Base-by-base conservation (phyloP, 2,329 filamentous ascomycete genomes). In the Colletotrichum sp. region DNA sequence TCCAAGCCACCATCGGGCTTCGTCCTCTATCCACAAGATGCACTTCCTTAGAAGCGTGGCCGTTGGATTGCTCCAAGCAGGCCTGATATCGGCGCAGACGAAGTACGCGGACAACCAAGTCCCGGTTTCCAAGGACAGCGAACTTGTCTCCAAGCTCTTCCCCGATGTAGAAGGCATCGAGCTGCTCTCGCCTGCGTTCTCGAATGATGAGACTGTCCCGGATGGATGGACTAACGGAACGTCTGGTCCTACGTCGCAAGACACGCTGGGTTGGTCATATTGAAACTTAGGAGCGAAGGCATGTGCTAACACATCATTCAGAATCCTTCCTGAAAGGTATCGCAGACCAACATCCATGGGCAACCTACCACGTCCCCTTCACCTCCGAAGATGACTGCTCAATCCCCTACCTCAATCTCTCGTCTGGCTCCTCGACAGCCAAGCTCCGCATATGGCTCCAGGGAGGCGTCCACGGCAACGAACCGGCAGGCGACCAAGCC, bases 381-480 rank as follows among this genome's bases (percentile, higher is more conserved):
- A 69, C 48, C 16, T 79, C 78, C 1, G 78, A 79, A 52, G 78
- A 79, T 24, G 78, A 74, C 48, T 75, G 78, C 21, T 74, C 78
- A 13, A 30, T 79, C 6, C 78, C 78, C 4, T 77, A 79, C 36
- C 71, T 78, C 68, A 64, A 73, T 34, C 75, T 79, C 8, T 74
- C 75, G 16, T 58, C 56, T n/a, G 43, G 70, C 3, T 48, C 67
- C 5, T 24, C 62, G 9, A 58, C 43, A 21, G 3, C 34, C 70
- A 83, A 82, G 73, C 70, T 83, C 10, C 78, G 81, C 9, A 77
- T 83, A 8, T 83, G 79, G 77, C 48, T 83, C 0, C 81, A 83
- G 55, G 82, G 78, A 12, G 80, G 78, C 8, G 81, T 82, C 1
- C 82, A 83, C n/a, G 82, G 82, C 62, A 82, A 83, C 9, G 81